Evolutionary conservation across 495 filamentous ascomycete genomes (phyloP).

Genomic region (Pseudomonodictys pantanalensis): DNA sequence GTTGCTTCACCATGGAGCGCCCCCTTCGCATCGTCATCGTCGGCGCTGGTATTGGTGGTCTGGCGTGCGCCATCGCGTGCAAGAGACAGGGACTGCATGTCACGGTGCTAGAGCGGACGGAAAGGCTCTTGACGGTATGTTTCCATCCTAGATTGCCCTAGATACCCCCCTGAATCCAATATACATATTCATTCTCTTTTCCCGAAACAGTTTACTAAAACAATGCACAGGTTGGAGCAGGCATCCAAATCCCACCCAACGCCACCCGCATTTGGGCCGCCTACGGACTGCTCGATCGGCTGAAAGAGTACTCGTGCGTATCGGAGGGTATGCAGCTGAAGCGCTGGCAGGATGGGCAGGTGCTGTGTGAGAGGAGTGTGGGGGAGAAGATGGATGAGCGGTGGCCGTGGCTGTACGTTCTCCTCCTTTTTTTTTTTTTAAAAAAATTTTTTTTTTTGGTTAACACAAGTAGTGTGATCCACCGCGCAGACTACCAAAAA

Average conservation of each 20-base stretch:
- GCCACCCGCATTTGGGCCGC: slow-evolving; percentile 1
- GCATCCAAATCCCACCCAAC: slow-evolving; percentile 16
- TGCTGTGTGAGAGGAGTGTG: neutral
- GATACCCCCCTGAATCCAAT: too few species aligned
- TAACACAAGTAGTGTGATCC: neutral
- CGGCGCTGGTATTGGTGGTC: slow-evolving; percentile 28
- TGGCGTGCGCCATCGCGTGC: slow-evolving; percentile 20
- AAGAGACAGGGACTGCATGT: neutral
- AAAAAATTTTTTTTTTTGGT: neutral
- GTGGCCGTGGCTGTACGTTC: slow-evolving; percentile 5
- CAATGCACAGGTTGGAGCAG: slow-evolving; percentile 3
- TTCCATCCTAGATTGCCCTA: neutral
- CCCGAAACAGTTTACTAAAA: too few species aligned
- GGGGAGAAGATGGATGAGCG: neutral
- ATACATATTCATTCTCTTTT: too few species aligned
- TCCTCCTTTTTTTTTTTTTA: neutral
- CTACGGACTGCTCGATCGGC: neutral
- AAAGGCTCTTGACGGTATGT: neutral
- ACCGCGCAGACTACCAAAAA: slow-evolving; percentile 12
- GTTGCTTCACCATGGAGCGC: too few species aligned
- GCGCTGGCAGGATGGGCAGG: slow-evolving; percentile 9
- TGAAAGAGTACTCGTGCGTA: neutral
- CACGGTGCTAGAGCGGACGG: neutral
- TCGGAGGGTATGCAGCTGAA: neutral
- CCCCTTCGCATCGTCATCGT: slow-evolving; percentile 27